phyloP scores from a whole-genome alignment of 2,329 filamentous ascomycete genomes.

The Fusarium siculi region DNA sequence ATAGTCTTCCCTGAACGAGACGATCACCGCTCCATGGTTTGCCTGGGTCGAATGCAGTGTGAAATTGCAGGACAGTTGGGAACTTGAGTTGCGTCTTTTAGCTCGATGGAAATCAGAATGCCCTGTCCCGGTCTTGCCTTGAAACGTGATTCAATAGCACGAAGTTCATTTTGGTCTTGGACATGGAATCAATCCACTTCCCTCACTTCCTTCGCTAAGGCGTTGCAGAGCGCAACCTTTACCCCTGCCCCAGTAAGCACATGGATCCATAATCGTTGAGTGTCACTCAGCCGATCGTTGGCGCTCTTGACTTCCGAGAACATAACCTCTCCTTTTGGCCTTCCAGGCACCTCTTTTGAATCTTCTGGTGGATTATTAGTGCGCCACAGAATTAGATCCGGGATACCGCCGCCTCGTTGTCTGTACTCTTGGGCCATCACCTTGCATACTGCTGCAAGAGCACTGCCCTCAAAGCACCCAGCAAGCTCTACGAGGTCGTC shows the following conservation, averaged over 20 bases:
- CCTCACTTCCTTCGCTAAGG: slow-evolving; percentile 64
- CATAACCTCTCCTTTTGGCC: slow-evolving; percentile 70
- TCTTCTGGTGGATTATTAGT: slow-evolving; percentile 44
- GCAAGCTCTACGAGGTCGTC: slow-evolving; percentile 84
- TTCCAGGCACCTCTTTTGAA: slow-evolving; percentile 43
- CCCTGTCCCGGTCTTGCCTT: slow-evolving; percentile 6
- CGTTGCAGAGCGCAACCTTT: slow-evolving; percentile 82
- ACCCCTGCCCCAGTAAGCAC: slow-evolving; percentile 87
- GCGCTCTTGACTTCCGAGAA: slow-evolving; percentile 84
- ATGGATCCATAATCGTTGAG: slow-evolving; percentile 96
- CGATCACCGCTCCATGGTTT: slow-evolving; percentile 2
- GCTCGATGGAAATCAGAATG: slow-evolving; percentile 13
- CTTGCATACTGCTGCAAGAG: slow-evolving; percentile 86
- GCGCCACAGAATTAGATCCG: slow-evolving; percentile 92
- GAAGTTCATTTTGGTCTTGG: slow-evolving; percentile 12
- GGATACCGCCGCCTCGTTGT: slow-evolving; percentile 85
- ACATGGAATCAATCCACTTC: slow-evolving; percentile 50
- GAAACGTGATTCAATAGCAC: slow-evolving; percentile 26
- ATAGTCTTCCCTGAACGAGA: slow-evolving; percentile 21
- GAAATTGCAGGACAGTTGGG: slow-evolving; percentile 16
- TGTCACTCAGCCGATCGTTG: slow-evolving; percentile 95
- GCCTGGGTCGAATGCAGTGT: slow-evolving; percentile 3
- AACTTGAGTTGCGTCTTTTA: slow-evolving; percentile 1
- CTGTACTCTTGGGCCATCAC: slow-evolving; percentile 96
- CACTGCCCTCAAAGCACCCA: slow-evolving; percentile 80